Percentiles rank a stretch among this genome's conserved stretches.
Evolutionary conservation across 768 basidiomycete genomes (phyloP).

Genomic region (Kwoniella dejecticola): DNA sequence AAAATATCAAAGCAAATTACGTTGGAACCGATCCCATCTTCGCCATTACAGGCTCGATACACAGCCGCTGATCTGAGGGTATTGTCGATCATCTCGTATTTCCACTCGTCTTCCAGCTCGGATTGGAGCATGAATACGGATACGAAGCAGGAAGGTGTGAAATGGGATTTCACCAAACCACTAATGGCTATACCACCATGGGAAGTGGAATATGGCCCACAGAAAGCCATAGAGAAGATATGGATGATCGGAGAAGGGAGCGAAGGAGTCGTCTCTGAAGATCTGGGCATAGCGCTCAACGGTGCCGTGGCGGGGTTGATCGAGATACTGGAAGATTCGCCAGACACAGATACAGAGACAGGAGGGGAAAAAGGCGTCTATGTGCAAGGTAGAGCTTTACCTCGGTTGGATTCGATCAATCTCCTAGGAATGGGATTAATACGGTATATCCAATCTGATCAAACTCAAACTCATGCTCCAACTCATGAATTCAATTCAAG

Average conservation of each 20-base stretch:
- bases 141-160: conserved; percentile 52
- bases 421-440: conserved; percentile 79
- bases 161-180: conserved; percentile 72
- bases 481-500: too few relatives aligned
- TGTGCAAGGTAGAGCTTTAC: conserved; percentile 62
- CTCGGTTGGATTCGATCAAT: conserved; percentile 64
- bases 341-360: background rate
- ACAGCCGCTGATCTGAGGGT: conserved; percentile 72
- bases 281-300: conserved; percentile 73
- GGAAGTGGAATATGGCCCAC: conserved; percentile 63
- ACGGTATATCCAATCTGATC: conserved; percentile 58
- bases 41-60: conserved; percentile 59
- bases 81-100: conserved; percentile 73
- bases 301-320: conserved; percentile 79
- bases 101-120: conserved; percentile 61
- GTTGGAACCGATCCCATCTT: conserved; percentile 61
- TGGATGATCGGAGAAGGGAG: conserved; percentile 71
- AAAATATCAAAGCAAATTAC: conserved; percentile 1
- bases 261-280: conserved; percentile 74
- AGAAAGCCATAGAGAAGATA: conserved; percentile 64
- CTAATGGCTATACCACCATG: conserved; percentile 72
- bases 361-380: conserved; percentile 61
- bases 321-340: conserved; percentile 30
- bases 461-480: too few relatives aligned
- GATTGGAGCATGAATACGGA: background rate